phyloP scores from a whole-genome alignment of 1,139 yeast species.

The Pichia sp. region DNA sequence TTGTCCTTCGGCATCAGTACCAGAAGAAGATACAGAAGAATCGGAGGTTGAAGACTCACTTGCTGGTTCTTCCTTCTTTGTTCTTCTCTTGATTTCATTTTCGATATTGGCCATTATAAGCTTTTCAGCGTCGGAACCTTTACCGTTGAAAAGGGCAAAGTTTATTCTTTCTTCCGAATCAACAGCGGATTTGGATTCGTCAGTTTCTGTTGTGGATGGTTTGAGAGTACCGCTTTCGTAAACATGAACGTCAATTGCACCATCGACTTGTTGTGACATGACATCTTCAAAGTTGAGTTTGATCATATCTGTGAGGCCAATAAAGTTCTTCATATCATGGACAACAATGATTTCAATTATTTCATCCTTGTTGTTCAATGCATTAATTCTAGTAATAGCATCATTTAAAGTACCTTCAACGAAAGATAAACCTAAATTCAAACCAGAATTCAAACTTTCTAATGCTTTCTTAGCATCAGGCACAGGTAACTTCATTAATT shows the following conservation, averaged over 20 bases:
- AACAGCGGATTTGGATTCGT: constrained; percentile 12
- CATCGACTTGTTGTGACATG: constrained; percentile 88
- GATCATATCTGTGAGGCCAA: constrained; percentile 59
- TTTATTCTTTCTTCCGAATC: constrained; percentile 36
- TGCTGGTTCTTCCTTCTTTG: constrained; percentile 28
- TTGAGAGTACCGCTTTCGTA: constrained; percentile 44
- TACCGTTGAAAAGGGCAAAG: constrained; percentile 75
- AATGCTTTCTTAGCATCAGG: constrained; percentile 32
- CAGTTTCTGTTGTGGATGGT: background rate
- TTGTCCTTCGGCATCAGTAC: no score
- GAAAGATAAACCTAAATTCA: constrained; percentile 34
- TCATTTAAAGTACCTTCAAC: constrained; percentile 42
- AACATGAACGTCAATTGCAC: constrained; percentile 66
- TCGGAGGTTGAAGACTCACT: constrained; percentile 4
- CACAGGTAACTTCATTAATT: constrained; percentile 28
- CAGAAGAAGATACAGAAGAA: background rate
- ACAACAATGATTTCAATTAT: constrained; percentile 76
- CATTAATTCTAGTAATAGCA: constrained; percentile 51
- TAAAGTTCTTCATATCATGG: constrained; percentile 78
- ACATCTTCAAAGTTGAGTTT: constrained; percentile 73
- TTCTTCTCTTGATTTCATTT: constrained; percentile 54
- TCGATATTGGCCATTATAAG: constrained; percentile 86
- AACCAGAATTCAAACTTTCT: constrained; percentile 11
- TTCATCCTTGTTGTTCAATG: constrained; percentile 55
- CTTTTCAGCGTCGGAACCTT: constrained; percentile 83